These are phyloP conservation scores for Trichoderma asperelloides DNA, from an alignment of 495 filamentous ascomycete genomes.

Conservation along the genomic window DNA sequence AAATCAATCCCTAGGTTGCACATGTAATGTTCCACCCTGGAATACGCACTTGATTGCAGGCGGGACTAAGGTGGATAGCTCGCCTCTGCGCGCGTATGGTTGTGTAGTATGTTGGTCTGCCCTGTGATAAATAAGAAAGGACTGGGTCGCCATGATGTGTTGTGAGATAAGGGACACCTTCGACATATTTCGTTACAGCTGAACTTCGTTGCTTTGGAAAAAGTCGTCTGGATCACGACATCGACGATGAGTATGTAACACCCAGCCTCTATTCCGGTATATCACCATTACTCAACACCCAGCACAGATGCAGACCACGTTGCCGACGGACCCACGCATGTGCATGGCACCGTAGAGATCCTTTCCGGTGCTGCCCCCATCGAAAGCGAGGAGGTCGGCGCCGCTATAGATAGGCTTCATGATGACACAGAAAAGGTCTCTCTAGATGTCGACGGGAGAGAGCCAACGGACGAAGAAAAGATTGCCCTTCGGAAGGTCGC, in stretches of 20 bases:
- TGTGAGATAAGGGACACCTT: neutral
- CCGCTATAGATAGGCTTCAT: conserved; percentile 1
- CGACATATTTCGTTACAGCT: neutral
- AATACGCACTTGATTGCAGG: neutral
- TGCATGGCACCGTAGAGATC: conserved; percentile 10
- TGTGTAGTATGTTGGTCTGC: neutral
- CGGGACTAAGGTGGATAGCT: neutral
- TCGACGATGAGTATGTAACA: neutral
- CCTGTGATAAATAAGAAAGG: neutral
- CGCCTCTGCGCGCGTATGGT: neutral
- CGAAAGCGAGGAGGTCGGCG: conserved; percentile 10
- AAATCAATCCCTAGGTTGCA: neutral
- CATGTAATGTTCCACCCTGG: neutral
- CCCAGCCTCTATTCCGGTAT: too few relatives aligned
- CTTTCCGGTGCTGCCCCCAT: conserved; percentile 8
- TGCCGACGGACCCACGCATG: conserved; percentile 9
- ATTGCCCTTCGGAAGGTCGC: conserved; percentile 53
- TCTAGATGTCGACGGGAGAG: conserved; percentile 1
- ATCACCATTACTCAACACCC: neutral
- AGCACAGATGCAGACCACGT: conserved; percentile 10
- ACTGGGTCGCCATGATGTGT: neutral
- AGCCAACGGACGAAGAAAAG: conserved; percentile 54
- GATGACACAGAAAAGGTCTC: conserved; percentile 6
- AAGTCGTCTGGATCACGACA: neutral
- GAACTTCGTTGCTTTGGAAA: neutral